Percentiles rank a stretch among this genome's conserved stretches.
Evolutionary conservation across 1,139 yeast genomes (phyloP).

Genomic region (Suhomyces anneliseae): DNA sequence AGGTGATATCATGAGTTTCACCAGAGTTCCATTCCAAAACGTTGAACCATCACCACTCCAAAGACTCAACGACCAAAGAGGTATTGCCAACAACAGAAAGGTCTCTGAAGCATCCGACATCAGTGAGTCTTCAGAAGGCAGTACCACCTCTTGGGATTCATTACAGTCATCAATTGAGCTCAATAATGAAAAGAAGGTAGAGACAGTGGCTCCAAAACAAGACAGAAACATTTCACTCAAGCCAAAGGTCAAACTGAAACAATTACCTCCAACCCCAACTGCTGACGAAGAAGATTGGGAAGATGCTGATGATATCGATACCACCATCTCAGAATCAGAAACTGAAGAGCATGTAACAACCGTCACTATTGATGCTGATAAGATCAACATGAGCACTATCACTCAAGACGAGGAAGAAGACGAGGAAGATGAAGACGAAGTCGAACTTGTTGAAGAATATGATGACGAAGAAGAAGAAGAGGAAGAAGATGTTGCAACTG

Average conservation of each 20-base stretch:
- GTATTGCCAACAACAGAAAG: constrained; percentile 1
- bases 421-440: constrained; percentile 10
- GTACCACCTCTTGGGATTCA: constrained; percentile 34
- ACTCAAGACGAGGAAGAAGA: background rate
- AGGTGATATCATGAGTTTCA: constrained; percentile 32
- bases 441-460: background rate
- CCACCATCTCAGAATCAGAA: background rate
- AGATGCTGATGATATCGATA: background rate
- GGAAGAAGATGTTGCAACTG: background rate
- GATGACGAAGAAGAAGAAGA: background rate
- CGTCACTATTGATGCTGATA: background rate
- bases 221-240: background rate
- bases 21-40: constrained; percentile 6
- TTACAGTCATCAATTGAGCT: constrained; percentile 37
- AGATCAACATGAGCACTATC: background rate
- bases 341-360: background rate
- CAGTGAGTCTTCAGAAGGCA: constrained; percentile 11
- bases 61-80: constrained; percentile 1
- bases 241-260: constrained; percentile 4
- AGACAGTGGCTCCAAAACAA: background rate
- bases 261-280: constrained; percentile 3
- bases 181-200: constrained; percentile 11
- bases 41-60: constrained; percentile 2
- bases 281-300: constrained; percentile 6
- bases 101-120: constrained; percentile 8